Base-by-base conservation (phyloP, 139 green algal species). In the Monoraphidium neglectum region DNA sequence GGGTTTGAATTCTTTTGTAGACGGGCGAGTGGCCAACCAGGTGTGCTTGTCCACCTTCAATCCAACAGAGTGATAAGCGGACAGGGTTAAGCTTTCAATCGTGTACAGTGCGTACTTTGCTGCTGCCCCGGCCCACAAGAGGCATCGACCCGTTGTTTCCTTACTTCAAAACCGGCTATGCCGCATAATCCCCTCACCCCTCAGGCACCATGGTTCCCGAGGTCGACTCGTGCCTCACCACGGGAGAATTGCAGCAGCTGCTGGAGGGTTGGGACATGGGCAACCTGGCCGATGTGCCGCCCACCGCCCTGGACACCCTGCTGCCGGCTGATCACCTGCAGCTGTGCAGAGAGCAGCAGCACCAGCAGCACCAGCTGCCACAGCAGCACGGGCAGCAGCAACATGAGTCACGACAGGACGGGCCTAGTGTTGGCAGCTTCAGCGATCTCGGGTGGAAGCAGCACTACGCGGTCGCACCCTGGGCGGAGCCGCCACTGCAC, bases 191-290 rank as follows among this genome's bases (percentile, higher is more conserved):
- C n/a, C n/a, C n/a, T n/a, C n/a, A n/a, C n/a, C n/a, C n/a, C 36
- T 68, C 80, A 88, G 83, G 78, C 33, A 73, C 49, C 4, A 53
- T 40, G 35, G 69, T 90, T 30, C 82, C 89, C 3, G 94, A 98
- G 80, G 88, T 93, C 2, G 96, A 99, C 90, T 94, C 84, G 56
- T 95, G 97, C 54, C 84, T 99, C 47, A 95, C 95, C 3, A 98
- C 95, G 3, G 77, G 68, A 2, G 93, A 98, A 77, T 61, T 98
- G 53, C 84, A 90, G 57, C 81, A 93, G 73, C 83, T 97, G 77
- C 81, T 99, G 37, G 72, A 94, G 71, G 77, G 75, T 54, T 59
- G 47, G 2, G 56, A 32, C 56, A 36, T 51, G 43, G 43, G 43
- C 8, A 51, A 12, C 8, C 56, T 63, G 26, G 56, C 56, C 12